Conservation (phyloP, 2,329 filamentous ascomycete genomes). For the Fusarium protoensiforme region DNA sequence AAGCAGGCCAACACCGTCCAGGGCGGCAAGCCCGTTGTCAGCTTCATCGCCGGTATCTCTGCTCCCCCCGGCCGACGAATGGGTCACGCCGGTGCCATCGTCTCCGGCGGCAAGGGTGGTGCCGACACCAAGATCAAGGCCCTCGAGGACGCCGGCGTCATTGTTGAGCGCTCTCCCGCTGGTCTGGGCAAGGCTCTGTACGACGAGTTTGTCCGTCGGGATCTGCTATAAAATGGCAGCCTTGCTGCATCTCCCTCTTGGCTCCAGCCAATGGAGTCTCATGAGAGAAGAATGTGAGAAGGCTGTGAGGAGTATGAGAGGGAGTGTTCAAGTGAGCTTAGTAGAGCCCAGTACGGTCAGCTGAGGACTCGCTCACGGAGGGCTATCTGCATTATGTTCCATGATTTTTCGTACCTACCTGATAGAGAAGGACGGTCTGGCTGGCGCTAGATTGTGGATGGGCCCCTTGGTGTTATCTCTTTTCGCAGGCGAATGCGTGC, state of each 20-base stretch:
- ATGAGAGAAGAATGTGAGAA: constrained; percentile 14
- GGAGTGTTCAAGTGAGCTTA: constrained; percentile 31
- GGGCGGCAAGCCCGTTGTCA: constrained; percentile 90
- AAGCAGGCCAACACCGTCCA: constrained; percentile 90
- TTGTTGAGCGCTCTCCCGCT: constrained; percentile 95
- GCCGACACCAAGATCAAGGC: constrained; percentile 98
- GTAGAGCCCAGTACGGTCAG: constrained; percentile 31
- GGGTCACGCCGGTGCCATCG: constrained; percentile 98
- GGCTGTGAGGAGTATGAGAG: background rate
- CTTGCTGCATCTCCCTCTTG: constrained; percentile 16
- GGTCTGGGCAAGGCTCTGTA: constrained; percentile 92
- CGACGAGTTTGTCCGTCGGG: constrained; percentile 94
- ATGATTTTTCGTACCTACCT: constrained; percentile 47
- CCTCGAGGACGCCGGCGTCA: constrained; percentile 90
- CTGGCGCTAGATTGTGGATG: constrained; percentile 40
- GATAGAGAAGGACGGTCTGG: constrained; percentile 49
- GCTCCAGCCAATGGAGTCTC: constrained; percentile 10
- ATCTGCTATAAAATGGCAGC: constrained; percentile 78
- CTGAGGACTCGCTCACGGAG: constrained; percentile 39
- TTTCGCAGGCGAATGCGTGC: constrained; percentile 36
- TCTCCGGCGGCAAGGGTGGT: constrained; percentile 96
- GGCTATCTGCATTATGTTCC: constrained; percentile 45
- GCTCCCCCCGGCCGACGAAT: constrained; percentile 96
- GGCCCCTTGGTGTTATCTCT: constrained; percentile 33
- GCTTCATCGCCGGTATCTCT: constrained; percentile 98